Percentiles rank a stretch among this genome's conserved stretches.
Conservation (phyloP, 768 basidiomycete genomes). For the Xerocomellus amylosporus region DNA sequence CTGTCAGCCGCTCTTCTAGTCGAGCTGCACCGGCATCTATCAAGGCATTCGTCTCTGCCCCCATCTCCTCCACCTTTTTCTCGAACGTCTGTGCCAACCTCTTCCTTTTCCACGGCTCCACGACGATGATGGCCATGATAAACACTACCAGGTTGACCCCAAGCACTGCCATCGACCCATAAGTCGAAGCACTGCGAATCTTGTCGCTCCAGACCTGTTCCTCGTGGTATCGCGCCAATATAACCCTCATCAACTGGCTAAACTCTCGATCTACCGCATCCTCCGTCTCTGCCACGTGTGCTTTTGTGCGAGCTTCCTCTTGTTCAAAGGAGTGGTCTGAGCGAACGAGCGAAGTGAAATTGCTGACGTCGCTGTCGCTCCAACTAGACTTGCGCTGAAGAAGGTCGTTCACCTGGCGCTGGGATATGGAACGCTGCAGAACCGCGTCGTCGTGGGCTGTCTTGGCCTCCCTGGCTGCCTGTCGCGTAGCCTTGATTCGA, state of each 20-base stretch:
- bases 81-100: slow-evolving; percentile 88
- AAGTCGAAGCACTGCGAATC: slow-evolving; percentile 92
- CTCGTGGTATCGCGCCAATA: slow-evolving; percentile 93
- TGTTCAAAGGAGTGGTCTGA: slow-evolving; percentile 87
- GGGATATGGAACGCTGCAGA: slow-evolving; percentile 75
- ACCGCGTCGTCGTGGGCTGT: slow-evolving; percentile 74
- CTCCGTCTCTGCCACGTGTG: slow-evolving; percentile 65
- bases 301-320: slow-evolving; percentile 69
- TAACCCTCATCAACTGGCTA: slow-evolving; percentile 80
- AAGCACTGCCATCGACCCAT: slow-evolving; percentile 83
- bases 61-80: slow-evolving; percentile 66
- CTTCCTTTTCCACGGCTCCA: slow-evolving; percentile 96
- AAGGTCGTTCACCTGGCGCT: slow-evolving; percentile 94
- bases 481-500: slow-evolving; percentile 63
- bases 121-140: slow-evolving; percentile 80
- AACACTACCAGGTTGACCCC: slow-evolving; percentile 90
- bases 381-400: slow-evolving; percentile 92
- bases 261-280: slow-evolving; percentile 84
- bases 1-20: slow-evolving; percentile 47
- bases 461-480: slow-evolving; percentile 72
- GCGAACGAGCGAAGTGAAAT: slow-evolving; percentile 88
- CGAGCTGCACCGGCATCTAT: slow-evolving; percentile 48
- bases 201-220: slow-evolving; percentile 99
- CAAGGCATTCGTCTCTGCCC: slow-evolving; percentile 37
- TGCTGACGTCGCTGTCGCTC: slow-evolving; percentile 82